Evolutionary conservation across 1,284 basidiomycete species (phyloP), one percentile per base, ranked within the genome.

Genomic region (Sanghuangporus baumii): DNA sequence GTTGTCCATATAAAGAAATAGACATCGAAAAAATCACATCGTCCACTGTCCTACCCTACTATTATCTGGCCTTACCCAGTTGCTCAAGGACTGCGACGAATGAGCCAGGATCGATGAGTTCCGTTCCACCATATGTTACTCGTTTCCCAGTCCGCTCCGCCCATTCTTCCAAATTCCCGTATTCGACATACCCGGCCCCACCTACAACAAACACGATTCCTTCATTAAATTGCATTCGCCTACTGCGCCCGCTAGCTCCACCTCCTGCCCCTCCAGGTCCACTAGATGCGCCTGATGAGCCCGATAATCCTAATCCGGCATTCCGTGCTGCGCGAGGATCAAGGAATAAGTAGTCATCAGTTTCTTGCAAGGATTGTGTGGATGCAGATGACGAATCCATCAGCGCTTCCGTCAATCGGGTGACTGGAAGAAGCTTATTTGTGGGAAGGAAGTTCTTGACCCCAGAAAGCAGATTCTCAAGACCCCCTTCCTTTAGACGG

Each of bases 401-500:
- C 23, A 99, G 80, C 4, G 96, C 95, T 70, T 98, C 96, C 1
- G 94, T 89, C 26, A 99, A 81, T 6, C 96, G 87, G 0, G 97
- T 98, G 54, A 98, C 87, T 7, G 94, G 89, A 48, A 98, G 83
- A 63, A 98, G 86, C 76, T 99, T 99, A 72, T 94, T 93, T 0
- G 93, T 90, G 0, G 97, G 97, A 12, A 99, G 78, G 81, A 99
- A 96, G 77, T 98, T 98, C 75, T 98, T 98, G 65, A 99, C 97
- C 36, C 96, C 96, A 1, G 95, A 96, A 63, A 99, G 93, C 11
- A 99, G 80, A 73, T 97, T 96, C 72, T 99, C 96, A 46, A 97
- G 81, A 23, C 94, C 94, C 41, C 94, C 92, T 73, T 98, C 96
- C 75, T 97, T 94, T 65, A 99, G 78, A 52, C 94, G 84, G 73